Conservation (phyloP, 75 land plant species). For the Pinus tabuliformis region DNA sequence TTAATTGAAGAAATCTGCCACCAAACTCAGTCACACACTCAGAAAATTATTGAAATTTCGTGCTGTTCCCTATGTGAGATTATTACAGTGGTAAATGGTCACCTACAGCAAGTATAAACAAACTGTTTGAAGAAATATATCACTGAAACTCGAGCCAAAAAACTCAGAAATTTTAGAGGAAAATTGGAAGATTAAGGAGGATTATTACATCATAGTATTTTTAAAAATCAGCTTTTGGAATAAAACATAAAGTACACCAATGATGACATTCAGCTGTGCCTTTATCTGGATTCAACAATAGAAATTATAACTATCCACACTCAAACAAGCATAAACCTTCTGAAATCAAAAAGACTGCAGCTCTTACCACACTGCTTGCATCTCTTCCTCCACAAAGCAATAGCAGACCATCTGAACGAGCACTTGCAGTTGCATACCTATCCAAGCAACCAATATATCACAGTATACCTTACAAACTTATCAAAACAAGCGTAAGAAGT, state of each 20-base stretch:
- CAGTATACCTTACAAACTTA: background rate
- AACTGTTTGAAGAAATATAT: too few relatives aligned
- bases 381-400: slow-evolving; percentile 94
- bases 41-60: too few relatives aligned
- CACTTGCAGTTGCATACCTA: slow-evolving; percentile 97
- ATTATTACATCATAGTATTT: background rate
- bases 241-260: background rate
- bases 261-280: background rate
- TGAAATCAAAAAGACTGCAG: background rate
- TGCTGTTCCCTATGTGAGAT: too few relatives aligned
- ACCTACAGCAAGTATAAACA: too few relatives aligned
- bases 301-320: background rate
- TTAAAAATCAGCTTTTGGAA: background rate
- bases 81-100: too few relatives aligned
- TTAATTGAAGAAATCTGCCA: too few relatives aligned
- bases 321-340: background rate
- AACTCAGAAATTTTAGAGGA: too few relatives aligned
- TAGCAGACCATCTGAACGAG: slow-evolving; percentile 92
- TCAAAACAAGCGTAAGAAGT: background rate
- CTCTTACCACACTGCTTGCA: slow-evolving; percentile 82
- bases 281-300: background rate
- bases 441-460: background rate
- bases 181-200: too few relatives aligned
- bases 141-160: too few relatives aligned
- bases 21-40: too few relatives aligned